These are phyloP conservation scores for Metschnikowia henanensis DNA, from an alignment of 805 yeast genomes.

Conservation along the genomic window DNA sequence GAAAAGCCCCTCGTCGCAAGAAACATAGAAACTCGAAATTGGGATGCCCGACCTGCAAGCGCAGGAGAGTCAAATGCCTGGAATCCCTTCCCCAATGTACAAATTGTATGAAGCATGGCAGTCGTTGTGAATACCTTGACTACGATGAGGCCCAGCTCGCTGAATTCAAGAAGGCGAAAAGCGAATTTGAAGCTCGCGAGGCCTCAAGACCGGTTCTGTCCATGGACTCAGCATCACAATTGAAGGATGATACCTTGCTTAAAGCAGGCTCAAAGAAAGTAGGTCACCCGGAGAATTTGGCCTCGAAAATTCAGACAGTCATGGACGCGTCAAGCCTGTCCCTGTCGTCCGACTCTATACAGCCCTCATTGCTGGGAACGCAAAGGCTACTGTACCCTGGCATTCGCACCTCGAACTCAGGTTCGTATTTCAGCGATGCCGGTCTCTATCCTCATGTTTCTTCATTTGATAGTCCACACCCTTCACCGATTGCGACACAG, in stretches of 20 bases:
- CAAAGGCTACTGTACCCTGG: constrained; percentile 3
- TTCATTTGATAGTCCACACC: not conserved
- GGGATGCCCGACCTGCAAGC: constrained; percentile 21
- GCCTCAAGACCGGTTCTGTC: not conserved
- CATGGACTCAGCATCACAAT: not conserved
- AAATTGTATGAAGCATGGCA: constrained; percentile 42
- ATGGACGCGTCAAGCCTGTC: not conserved
- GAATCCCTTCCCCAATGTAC: constrained; percentile 41
- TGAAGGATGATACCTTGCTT: constrained; percentile 4
- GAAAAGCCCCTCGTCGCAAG: constrained; percentile 16
- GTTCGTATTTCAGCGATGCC: not conserved
- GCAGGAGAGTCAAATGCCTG: constrained; percentile 21
- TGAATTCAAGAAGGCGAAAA: constrained; percentile 24
- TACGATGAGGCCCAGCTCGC: constrained; percentile 32
- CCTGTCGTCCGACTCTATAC: not conserved
- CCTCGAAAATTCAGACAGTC: not conserved
- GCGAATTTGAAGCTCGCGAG: constrained; percentile 1
- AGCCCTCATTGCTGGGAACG: not conserved
- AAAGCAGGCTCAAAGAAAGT: not conserved
- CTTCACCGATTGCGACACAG: not conserved
- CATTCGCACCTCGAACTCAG: not conserved
- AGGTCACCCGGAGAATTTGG: not conserved
- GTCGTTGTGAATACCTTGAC: constrained; percentile 39
- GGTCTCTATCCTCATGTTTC: not conserved
- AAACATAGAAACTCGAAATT: constrained; percentile 26